Evolutionary conservation across 176 grass and related monocot genomes (phyloP).

Genomic region (Oryza rufipogon): DNA sequence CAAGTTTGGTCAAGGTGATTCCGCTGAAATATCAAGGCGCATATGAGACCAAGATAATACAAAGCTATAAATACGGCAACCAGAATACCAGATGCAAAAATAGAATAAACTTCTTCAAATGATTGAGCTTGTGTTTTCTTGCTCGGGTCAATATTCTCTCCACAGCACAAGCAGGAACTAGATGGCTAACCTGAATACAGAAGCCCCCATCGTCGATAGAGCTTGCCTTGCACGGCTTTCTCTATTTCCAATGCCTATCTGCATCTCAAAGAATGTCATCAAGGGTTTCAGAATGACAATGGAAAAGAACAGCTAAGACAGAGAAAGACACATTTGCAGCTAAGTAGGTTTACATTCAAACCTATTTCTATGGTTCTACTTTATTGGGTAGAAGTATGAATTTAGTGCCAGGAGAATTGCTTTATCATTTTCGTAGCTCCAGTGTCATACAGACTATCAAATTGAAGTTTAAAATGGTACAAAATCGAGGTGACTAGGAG

Average conservation of each 20-base stretch:
- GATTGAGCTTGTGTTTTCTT: slow-evolving; percentile 18
- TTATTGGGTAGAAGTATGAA: background rate
- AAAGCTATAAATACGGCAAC: slow-evolving; percentile 11
- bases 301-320: slow-evolving; percentile 20
- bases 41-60: slow-evolving; percentile 36
- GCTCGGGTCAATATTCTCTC: slow-evolving; percentile 14
- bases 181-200: slow-evolving; percentile 88
- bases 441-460: slow-evolving; percentile 14
- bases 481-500: background rate
- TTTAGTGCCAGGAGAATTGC: slow-evolving; percentile 11
- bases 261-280: slow-evolving; percentile 33
- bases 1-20: slow-evolving; percentile 98
- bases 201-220: slow-evolving; percentile 91
- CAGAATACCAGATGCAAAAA: slow-evolving; percentile 8
- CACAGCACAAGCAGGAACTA: slow-evolving; percentile 21
- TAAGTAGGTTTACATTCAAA: slow-evolving; percentile 13
- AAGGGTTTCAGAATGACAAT: slow-evolving; percentile 19
- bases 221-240: slow-evolving; percentile 67
- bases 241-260: slow-evolving; percentile 76
- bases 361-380: slow-evolving; percentile 18
- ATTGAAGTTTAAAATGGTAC: slow-evolving; percentile 8
- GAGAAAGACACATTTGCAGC: background rate
- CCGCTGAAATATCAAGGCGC: slow-evolving; percentile 62
- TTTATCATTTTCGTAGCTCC: background rate
- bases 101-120: slow-evolving; percentile 22